These are phyloP conservation scores for Erythrophleum ivorense DNA, from an alignment of 331 rosid species.

Conservation along the genomic window DNA sequence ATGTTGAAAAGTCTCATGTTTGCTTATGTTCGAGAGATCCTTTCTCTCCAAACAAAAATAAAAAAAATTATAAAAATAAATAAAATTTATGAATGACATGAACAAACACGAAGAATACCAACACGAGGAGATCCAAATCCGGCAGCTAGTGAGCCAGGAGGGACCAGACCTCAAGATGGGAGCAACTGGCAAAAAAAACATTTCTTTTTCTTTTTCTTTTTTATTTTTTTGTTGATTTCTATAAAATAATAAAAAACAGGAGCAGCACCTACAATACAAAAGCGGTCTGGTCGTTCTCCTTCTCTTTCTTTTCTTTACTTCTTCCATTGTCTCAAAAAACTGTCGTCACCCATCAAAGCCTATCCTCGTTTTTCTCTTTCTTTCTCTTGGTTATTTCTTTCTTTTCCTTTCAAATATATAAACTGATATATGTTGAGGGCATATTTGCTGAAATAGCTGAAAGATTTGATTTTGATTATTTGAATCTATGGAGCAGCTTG, in stretches of 20 bases:
- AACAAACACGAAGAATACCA: no score
- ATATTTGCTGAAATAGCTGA: slow-evolving; percentile 35
- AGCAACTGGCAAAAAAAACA: slow-evolving; percentile 4
- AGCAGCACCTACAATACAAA: slow-evolving; percentile 35
- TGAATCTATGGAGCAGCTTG: slow-evolving; percentile 87
- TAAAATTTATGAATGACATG: no score
- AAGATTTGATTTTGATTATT: slow-evolving; percentile 30
- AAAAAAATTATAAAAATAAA: neutral
- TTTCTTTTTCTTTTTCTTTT: neutral
- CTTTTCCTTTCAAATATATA: neutral
- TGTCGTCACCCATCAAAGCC: slow-evolving; percentile 33
- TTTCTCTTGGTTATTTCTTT: neutral
- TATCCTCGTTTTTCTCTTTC: neutral
- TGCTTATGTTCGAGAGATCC: no score
- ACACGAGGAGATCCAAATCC: no score
- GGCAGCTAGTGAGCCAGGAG: neutral
- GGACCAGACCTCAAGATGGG: neutral
- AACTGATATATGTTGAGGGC: slow-evolving; percentile 19
- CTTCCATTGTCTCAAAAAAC: slow-evolving; percentile 36
- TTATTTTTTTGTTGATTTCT: slow-evolving; percentile 2
- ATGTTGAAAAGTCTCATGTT: no score
- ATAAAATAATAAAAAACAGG: slow-evolving; percentile 42
- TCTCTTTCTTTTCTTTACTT: slow-evolving; percentile 34
- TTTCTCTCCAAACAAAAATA: no score
- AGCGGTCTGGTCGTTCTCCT: slow-evolving; percentile 28